These are phyloP conservation scores for Balansia obtecta DNA, from an alignment of 2,329 filamentous ascomycete genomes.

Conservation along the genomic window DNA sequence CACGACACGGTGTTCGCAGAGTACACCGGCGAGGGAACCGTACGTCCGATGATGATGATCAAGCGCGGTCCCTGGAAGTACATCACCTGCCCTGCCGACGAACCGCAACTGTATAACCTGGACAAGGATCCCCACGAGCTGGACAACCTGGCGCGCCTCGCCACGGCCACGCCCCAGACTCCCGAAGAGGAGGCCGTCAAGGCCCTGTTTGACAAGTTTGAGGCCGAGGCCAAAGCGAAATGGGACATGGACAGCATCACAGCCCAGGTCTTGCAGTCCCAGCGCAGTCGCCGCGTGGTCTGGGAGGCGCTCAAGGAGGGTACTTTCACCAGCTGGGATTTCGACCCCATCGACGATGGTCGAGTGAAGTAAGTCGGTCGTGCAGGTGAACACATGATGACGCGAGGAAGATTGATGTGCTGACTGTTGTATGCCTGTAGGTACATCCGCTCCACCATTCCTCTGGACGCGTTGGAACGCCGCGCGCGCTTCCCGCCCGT, in stretches of 20 bases:
- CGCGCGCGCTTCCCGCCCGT: slow-evolving; percentile 60
- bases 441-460: slow-evolving; percentile 76
- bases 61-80: slow-evolving; percentile 84
- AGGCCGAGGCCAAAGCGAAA: slow-evolving; percentile 56
- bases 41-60: slow-evolving; percentile 90
- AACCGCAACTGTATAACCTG: slow-evolving; percentile 75
- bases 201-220: slow-evolving; percentile 50
- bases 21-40: slow-evolving; percentile 87
- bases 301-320: slow-evolving; percentile 72
- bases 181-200: slow-evolving; percentile 33
- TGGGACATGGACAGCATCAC: slow-evolving; percentile 79
- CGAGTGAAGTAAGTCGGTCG: slow-evolving; percentile 43
- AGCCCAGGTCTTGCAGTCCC: slow-evolving; percentile 58
- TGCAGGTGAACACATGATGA: neutral
- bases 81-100: slow-evolving; percentile 72
- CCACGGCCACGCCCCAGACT: slow-evolving; percentile 25
- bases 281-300: slow-evolving; percentile 66
- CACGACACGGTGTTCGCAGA: slow-evolving; percentile 87
- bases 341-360: slow-evolving; percentile 61
- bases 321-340: slow-evolving; percentile 73
- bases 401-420: neutral
- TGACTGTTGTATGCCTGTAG: slow-evolving; percentile 25
- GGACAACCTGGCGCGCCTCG: slow-evolving; percentile 52
- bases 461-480: slow-evolving; percentile 69
- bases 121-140: slow-evolving; percentile 62